A percentile compares a stretch with the other conserved stretches of the same genome.
phyloP scores from a whole-genome alignment of 164 flowering plant genomes.

The Hamamelis virginiana region DNA sequence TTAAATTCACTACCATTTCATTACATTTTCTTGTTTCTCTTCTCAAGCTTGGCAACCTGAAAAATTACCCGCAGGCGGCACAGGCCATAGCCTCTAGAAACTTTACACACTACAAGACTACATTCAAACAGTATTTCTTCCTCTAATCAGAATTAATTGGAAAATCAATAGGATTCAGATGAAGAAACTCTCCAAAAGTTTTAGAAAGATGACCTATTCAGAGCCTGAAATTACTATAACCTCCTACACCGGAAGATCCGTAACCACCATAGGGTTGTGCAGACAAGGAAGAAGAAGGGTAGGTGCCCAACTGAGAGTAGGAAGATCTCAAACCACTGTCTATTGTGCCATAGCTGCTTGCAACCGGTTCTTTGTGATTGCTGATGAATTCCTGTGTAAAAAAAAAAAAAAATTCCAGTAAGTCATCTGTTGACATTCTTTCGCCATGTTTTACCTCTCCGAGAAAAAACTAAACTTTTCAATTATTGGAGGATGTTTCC shows the following conservation, averaged over 20 bases:
- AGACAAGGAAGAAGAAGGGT: slow-evolving; percentile 50
- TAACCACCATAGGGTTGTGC: slow-evolving; percentile 51
- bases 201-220: slow-evolving; percentile 19
- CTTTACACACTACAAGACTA: background rate
- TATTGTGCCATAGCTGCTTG: slow-evolving; percentile 45
- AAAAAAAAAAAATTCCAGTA: background rate
- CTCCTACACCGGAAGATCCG: slow-evolving; percentile 63
- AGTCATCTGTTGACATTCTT: background rate
- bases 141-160: background rate
- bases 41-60: background rate
- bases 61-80: background rate
- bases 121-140: background rate
- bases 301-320: slow-evolving; percentile 48
- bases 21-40: background rate
- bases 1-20: background rate
- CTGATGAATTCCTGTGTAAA: slow-evolving; percentile 65
- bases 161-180: background rate
- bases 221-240: slow-evolving; percentile 55
- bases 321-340: slow-evolving; percentile 52
- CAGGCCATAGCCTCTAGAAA: background rate
- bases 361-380: slow-evolving; percentile 48
- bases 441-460: background rate
- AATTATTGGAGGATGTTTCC: background rate
- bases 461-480: background rate
- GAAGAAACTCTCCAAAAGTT: background rate